phyloP scores from a whole-genome alignment of 2,329 filamentous ascomycete species.

The Trichoderma lentiforme region DNA sequence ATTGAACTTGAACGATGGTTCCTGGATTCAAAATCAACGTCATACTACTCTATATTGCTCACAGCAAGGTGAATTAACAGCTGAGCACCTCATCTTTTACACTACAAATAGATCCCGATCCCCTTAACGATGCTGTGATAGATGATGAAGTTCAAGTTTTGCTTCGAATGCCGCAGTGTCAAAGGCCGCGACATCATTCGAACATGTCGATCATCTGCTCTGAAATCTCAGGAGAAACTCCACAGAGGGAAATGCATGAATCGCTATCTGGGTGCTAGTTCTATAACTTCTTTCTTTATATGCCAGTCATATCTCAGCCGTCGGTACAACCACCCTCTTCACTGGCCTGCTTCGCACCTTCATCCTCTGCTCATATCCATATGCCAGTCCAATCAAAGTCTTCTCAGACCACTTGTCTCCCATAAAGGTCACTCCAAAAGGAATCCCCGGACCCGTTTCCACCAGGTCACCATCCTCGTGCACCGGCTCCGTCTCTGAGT shows the following conservation, averaged over 20 bases:
- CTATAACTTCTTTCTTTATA: neutral
- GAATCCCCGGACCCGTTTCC: conserved; percentile 18
- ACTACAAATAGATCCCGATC: neutral
- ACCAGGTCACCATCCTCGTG: conserved; percentile 5
- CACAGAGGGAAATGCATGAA: too few species aligned
- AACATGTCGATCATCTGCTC: neutral
- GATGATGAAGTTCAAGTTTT: neutral
- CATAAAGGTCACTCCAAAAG: conserved; percentile 59
- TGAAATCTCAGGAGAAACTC: neutral
- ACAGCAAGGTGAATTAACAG: neutral
- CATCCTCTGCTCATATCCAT: conserved; percentile 61
- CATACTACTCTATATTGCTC: neutral
- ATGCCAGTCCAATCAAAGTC: conserved; percentile 57
- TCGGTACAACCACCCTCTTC: conserved; percentile 10
- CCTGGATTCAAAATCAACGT: neutral
- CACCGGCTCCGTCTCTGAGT: conserved; percentile 3
- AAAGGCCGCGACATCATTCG: neutral
- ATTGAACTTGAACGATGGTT: neutral
- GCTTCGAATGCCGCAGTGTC: neutral
- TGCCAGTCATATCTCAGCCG: neutral
- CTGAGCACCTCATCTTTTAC: neutral
- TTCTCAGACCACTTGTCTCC: conserved; percentile 57
- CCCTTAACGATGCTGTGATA: neutral
- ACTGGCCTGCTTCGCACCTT: conserved; percentile 10
- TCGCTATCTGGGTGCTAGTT: too few species aligned